A percentile compares a stretch with the other conserved stretches of the same genome.
Evolutionary conservation across 805 yeast genomes (phyloP).

Genomic region (Candida coquimbonensis): DNA sequence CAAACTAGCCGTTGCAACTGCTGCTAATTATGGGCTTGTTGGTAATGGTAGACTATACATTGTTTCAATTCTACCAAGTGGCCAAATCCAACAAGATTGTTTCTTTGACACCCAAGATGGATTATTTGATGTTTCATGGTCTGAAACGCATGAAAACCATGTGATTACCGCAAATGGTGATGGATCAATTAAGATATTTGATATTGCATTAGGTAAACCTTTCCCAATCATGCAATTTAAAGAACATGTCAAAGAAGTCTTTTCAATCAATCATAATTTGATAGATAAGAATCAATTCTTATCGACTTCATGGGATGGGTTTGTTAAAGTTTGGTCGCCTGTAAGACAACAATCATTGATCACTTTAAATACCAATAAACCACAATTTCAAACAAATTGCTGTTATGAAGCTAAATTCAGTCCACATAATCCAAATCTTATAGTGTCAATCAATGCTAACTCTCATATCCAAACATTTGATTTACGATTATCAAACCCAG

Average conservation of each 20-base stretch:
- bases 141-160: constrained; percentile 85
- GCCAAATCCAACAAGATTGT: constrained; percentile 46
- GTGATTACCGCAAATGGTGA: constrained; percentile 81
- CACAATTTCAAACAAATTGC: constrained; percentile 39
- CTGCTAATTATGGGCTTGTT: constrained; percentile 89
- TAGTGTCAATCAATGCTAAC: constrained; percentile 68
- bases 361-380: constrained; percentile 40
- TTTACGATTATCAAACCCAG: constrained; percentile 57
- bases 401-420: constrained; percentile 76
- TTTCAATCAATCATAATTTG: constrained; percentile 67
- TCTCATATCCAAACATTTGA: constrained; percentile 82
- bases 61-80: constrained; percentile 60
- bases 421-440: constrained; percentile 70
- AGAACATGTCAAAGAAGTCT: constrained; percentile 75
- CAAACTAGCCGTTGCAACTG: constrained; percentile 81
- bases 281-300: constrained; percentile 63
- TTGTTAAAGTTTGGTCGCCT: constrained; percentile 75
- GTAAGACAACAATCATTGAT: constrained; percentile 45
- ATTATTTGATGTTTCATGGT: constrained; percentile 82
- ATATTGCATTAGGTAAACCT: constrained; percentile 47
- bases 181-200: constrained; percentile 80
- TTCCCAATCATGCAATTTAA: constrained; percentile 70
- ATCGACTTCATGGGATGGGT: constrained; percentile 89
- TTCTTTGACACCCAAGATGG: constrained; percentile 92
- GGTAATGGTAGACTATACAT: constrained; percentile 85